Base-by-base conservation (phyloP, 768 basidiomycete species). In the Russula griseocarnosa region DNA sequence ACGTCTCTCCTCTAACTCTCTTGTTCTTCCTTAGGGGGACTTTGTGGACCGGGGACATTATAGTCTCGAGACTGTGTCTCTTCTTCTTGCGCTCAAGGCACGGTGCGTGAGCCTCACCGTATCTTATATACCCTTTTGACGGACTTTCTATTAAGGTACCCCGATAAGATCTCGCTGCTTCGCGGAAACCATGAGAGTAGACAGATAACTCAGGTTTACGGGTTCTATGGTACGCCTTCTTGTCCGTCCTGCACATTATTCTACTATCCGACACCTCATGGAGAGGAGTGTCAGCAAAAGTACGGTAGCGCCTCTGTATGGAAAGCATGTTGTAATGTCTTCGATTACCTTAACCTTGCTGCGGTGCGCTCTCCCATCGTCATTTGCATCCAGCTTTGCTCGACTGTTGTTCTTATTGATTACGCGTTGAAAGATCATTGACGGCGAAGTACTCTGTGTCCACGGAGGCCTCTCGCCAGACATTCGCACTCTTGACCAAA, bases 41-140 rank as follows among this genome's bases (percentile, higher is more conserved):
- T 98, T 98, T 75, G 96, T 98, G 57, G 96, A 98, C 76, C 82
- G 96, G 61, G 95, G 95, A 5, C 93, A 95, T 74, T 97, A 97
- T 75, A 94, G 92, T 70, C 79, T 98, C 28, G 96, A 98, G 75
- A 98, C 96, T 0, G 92, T 98, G 18, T 92, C 94, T 30, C 77
- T 98, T 55, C 74, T 98, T 28, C 76, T 98, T 32, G 90, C 87
- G 1, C 79, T 97, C 66, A 98, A 98, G 76, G 96, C 92, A 28
- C 82, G 90, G 92, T 90, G 67, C 63, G 78, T 69, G 44, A 18
- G 1, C 40, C 16, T 7, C 5, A 55, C 13, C 30, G 28, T 30
- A 5, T 34, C 10, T 60, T 20, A 1, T 20, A 1, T 20, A 28
- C 34, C 42, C 22, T 42, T 7, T 36, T 28, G 36, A 55, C 24